Evolutionary conservation across 225 moss, liverwort and hornwort genomes (phyloP).

Genomic region (Physcomitrium patens): DNA sequence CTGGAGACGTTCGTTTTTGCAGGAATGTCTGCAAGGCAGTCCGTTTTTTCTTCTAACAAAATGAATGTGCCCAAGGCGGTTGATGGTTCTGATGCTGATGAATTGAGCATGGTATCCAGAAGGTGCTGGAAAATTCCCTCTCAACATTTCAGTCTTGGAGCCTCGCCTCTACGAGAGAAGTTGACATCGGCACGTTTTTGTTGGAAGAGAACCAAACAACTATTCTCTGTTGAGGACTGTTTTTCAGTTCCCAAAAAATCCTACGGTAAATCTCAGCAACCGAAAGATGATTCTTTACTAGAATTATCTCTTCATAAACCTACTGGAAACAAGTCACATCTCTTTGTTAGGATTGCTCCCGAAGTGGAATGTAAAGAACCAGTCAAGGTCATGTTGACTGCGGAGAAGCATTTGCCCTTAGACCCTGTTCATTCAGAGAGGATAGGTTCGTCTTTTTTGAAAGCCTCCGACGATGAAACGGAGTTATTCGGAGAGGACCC

Average conservation of each 20-base stretch:
- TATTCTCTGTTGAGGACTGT: constrained; percentile 4
- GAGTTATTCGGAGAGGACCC: background rate
- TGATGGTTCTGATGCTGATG: background rate
- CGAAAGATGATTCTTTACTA: background rate
- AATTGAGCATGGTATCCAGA: background rate
- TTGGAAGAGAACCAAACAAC: background rate
- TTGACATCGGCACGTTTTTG: background rate
- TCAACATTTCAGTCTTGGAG: background rate
- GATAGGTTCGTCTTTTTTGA: constrained; percentile 9
- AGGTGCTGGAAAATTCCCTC: constrained; percentile 5
- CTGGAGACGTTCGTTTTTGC: background rate
- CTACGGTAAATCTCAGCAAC: background rate
- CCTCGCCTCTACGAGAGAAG: background rate
- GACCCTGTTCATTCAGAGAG: constrained; percentile 10
- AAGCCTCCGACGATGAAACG: background rate
- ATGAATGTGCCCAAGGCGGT: background rate
- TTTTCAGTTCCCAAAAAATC: background rate
- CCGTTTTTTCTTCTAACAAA: background rate
- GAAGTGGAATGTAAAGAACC: background rate
- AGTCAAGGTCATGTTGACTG: background rate
- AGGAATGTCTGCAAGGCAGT: constrained; percentile 10
- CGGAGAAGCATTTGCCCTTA: background rate
- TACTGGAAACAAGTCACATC: background rate
- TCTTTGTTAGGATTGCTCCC: constrained; percentile 11
- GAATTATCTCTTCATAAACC: background rate